These are phyloP conservation scores for Scalesia atractyloides DNA, from an alignment of 129 eudicot genomes.

Conservation along the genomic window DNA sequence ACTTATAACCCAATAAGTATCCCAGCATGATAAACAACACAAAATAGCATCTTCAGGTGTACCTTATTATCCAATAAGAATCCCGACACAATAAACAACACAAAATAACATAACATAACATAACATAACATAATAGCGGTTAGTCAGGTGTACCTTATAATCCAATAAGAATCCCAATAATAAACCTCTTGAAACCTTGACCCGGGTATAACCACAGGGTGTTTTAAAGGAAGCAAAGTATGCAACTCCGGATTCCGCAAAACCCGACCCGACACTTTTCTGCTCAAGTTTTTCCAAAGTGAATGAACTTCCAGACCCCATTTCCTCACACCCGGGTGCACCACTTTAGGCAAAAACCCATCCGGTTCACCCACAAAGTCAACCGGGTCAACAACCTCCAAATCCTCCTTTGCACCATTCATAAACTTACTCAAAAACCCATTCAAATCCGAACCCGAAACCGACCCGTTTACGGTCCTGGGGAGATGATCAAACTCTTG, in stretches of 20 bases:
- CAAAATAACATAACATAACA: too few relatives aligned
- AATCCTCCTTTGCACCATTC: slow-evolving; percentile 55
- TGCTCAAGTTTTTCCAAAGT: slow-evolving; percentile 85
- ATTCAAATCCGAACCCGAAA: slow-evolving; percentile 41
- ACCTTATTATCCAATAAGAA: slow-evolving; percentile 93
- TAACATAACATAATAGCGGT: neutral
- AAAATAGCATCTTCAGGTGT: neutral
- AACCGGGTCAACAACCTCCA: slow-evolving; percentile 63
- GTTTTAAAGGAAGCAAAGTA: slow-evolving; percentile 68
- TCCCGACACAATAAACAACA: slow-evolving; percentile 53
- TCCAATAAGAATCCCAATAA: slow-evolving; percentile 98
- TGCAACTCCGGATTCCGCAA: slow-evolving; percentile 55
- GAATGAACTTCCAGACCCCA: slow-evolving; percentile 89
- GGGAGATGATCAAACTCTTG: slow-evolving; percentile 54
- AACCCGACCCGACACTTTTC: slow-evolving; percentile 67
- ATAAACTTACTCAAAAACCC: slow-evolving; percentile 48
- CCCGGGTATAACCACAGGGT: slow-evolving; percentile 86
- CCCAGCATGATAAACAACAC: neutral
- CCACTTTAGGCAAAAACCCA: slow-evolving; percentile 65
- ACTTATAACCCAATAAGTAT: too few relatives aligned
- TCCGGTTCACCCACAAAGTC: slow-evolving; percentile 72
- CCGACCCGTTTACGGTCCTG: slow-evolving; percentile 48
- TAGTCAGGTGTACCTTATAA: slow-evolving; percentile 53
- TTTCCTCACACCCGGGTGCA: slow-evolving; percentile 56
- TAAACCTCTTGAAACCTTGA: slow-evolving; percentile 92